phyloP scores from a whole-genome alignment of 768 basidiomycete species.

The Pleurotus sapidus region DNA sequence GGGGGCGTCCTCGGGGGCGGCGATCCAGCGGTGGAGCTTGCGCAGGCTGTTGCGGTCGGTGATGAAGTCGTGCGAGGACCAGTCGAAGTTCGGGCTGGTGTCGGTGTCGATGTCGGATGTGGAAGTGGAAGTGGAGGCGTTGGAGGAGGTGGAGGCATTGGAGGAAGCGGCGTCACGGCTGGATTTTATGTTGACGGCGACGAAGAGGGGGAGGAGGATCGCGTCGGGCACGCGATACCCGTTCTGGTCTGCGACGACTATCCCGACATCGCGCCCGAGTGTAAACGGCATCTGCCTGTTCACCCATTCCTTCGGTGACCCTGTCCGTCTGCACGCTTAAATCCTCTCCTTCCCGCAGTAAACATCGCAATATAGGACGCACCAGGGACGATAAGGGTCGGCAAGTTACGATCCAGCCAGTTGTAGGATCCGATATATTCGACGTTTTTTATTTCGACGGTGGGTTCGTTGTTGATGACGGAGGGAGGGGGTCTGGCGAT shows the following conservation, averaged over 20 bases:
- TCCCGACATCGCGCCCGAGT: slow-evolving; percentile 52
- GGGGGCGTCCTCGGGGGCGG: slow-evolving; percentile 16
- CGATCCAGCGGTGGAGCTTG: slow-evolving; percentile 61
- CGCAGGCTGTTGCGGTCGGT: slow-evolving; percentile 68
- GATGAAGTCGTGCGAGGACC: slow-evolving; percentile 44
- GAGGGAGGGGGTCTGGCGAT: slow-evolving; percentile 19
- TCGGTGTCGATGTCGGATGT: no score
- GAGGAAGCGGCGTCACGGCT: not conserved
- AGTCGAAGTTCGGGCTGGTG: slow-evolving; percentile 28
- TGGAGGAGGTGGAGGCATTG: no score
- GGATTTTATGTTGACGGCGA: slow-evolving; percentile 46
- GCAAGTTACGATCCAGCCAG: slow-evolving; percentile 39
- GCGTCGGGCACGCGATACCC: slow-evolving; percentile 36
- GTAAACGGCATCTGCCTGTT: slow-evolving; percentile 44
- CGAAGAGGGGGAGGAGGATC: slow-evolving; percentile 52
- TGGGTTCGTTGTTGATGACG: slow-evolving; percentile 24
- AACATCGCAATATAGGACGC: not conserved
- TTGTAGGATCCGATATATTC: slow-evolving; percentile 49
- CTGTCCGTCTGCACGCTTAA: slow-evolving; percentile 24
- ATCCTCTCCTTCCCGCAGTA: no score
- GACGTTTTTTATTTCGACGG: slow-evolving; percentile 30
- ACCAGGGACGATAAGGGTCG: slow-evolving; percentile 52
- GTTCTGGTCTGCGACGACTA: slow-evolving; percentile 56
- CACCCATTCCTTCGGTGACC: slow-evolving; percentile 59
- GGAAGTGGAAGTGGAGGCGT: no score